These are phyloP conservation scores for Cucurbita maxima DNA, from an alignment of 306 rosid species.

Conservation along the genomic window DNA sequence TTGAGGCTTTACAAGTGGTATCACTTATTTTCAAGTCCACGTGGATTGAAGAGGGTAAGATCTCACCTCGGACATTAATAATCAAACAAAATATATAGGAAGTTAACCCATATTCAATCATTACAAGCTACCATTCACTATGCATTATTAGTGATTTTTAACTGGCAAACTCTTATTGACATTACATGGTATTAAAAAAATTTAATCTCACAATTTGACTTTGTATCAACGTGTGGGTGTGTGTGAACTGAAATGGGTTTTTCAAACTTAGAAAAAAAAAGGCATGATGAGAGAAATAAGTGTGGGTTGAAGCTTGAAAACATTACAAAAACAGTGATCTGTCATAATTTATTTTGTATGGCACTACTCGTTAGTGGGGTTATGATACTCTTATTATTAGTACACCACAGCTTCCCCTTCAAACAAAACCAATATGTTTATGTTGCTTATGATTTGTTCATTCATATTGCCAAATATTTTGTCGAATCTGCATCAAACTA, in stretches of 20 bases:
- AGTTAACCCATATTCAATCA: not conserved
- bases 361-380: not conserved
- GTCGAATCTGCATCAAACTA: not conserved
- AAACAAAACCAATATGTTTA: not conserved
- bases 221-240: not conserved
- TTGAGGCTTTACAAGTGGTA: too few species aligned
- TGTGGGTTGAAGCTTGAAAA: constrained; percentile 1
- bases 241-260: not conserved
- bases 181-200: not conserved
- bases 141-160: not conserved
- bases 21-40: too few species aligned
- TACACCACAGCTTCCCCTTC: not conserved
- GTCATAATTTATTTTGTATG: not conserved
- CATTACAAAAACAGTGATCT: not conserved
- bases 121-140: not conserved
- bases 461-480: not conserved
- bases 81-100: too few species aligned
- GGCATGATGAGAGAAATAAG: not conserved
- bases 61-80: too few species aligned
- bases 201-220: not conserved
- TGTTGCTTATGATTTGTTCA: not conserved
- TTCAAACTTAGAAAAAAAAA: not conserved
- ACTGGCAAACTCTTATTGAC: not conserved
- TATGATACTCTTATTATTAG: not conserved
- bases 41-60: too few species aligned